A percentile compares a stretch with the other conserved stretches of the same genome.
Evolutionary conservation across 2,329 filamentous ascomycete species (phyloP).

Genomic region (Annulohypoxylon truncatum): DNA sequence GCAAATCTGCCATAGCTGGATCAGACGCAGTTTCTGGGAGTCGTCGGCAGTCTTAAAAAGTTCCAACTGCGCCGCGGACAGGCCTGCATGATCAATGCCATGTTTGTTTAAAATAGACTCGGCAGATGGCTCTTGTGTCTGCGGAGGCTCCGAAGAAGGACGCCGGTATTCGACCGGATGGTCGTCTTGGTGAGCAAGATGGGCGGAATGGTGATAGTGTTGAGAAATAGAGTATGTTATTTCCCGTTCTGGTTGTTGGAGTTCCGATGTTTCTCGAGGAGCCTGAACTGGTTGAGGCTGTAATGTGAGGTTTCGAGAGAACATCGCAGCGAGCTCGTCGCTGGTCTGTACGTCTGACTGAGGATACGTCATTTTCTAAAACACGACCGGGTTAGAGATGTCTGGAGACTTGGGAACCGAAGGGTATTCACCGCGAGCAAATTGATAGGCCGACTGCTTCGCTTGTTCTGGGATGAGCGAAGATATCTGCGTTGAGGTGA

Average conservation of each 20-base stretch:
- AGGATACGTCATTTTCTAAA: conserved; percentile 54
- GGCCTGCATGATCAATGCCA: conserved; percentile 74
- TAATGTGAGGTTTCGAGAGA: conserved; percentile 80
- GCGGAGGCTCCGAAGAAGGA: conserved; percentile 63
- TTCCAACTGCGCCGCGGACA: conserved; percentile 80
- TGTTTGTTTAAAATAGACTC: conserved; percentile 72
- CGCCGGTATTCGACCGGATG: conserved; percentile 53
- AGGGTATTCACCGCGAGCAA: conserved; percentile 25
- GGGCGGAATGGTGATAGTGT: conserved; percentile 86
- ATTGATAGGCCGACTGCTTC: conserved; percentile 40
- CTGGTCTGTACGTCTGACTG: conserved; percentile 71
- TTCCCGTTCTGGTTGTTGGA: conserved; percentile 49
- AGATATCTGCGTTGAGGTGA: conserved; percentile 29
- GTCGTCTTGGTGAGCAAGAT: conserved; percentile 62
- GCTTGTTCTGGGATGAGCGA: neutral
- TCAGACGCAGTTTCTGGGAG: conserved; percentile 77
- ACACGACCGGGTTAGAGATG: conserved; percentile 26
- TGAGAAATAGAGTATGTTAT: conserved; percentile 81
- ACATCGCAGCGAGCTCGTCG: conserved; percentile 84
- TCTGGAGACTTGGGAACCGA: conserved; percentile 13
- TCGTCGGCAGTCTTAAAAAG: conserved; percentile 81
- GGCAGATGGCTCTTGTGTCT: conserved; percentile 61
- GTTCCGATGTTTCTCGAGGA: conserved; percentile 49
- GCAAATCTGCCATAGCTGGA: conserved; percentile 88
- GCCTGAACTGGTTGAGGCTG: conserved; percentile 53